A percentile compares a stretch with the other conserved stretches of the same genome.
These are phyloP conservation scores for Haplosporangium sp. DNA, from an alignment of 371 early-diverging fungal species.

Conservation along the genomic window DNA sequence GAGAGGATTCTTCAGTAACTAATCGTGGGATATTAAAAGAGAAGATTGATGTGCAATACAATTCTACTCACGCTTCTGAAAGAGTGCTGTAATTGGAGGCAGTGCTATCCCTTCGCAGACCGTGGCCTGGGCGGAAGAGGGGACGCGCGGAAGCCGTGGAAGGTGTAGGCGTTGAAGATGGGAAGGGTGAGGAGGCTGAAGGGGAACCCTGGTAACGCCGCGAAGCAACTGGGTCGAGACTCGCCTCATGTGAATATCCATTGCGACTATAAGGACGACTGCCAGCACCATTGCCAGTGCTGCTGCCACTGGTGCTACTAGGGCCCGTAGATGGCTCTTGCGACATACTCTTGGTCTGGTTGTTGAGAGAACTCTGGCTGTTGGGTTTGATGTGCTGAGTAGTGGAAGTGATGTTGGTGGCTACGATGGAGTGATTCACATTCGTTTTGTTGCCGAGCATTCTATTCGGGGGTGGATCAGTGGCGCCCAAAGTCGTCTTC, in stretches of 20 bases:
- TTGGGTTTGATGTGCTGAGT: conserved; percentile 3
- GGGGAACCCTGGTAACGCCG: conserved; percentile 26
- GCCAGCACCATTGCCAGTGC: conserved; percentile 2
- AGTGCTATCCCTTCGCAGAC: conserved; percentile 61
- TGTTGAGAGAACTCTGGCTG: conserved; percentile 8
- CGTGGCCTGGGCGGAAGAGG: conserved; percentile 26
- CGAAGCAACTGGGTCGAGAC: conserved; percentile 11
- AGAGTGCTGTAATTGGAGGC: conserved; percentile 70
- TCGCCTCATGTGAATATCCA: conserved; percentile 25
- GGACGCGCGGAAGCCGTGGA: conserved; percentile 21
- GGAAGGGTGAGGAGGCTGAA: conserved; percentile 7
- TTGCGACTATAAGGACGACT: conserved; percentile 41
- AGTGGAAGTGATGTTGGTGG: not conserved
- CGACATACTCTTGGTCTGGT: too few species aligned
- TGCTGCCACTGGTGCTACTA: not conserved
- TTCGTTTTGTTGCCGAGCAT: conserved; percentile 29
- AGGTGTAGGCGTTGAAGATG: conserved; percentile 15
- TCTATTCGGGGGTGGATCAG: not conserved
- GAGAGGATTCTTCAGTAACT: too few species aligned
- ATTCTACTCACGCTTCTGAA: conserved; percentile 59
- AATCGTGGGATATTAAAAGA: not conserved
- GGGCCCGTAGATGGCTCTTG: conserved; percentile 14
- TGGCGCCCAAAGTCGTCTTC: too few species aligned
- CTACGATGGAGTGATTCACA: conserved; percentile 1
- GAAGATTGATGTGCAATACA: not conserved